Evolutionary conservation across 352 stramenopile genomes (phyloP).

Genomic region (Globisporangium perplexum): DNA sequence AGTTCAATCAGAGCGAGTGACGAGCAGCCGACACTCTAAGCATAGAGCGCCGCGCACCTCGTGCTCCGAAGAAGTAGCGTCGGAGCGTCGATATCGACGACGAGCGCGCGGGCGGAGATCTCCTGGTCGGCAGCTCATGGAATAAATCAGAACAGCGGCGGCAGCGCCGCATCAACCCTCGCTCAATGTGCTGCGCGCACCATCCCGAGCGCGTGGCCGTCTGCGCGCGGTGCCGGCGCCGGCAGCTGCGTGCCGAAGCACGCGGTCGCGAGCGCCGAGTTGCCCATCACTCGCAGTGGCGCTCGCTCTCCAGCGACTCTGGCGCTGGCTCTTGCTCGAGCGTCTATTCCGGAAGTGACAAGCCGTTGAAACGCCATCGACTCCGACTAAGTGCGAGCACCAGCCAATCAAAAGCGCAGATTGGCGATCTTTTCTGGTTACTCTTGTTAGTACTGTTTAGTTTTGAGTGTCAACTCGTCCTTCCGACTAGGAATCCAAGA

Average conservation of each 20-base stretch:
- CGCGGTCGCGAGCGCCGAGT: constrained; percentile 16
- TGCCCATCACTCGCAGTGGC: constrained; percentile 17
- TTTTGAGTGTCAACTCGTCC: no score
- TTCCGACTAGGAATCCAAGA: no score
- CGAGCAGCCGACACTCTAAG: neutral
- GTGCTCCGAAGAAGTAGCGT: constrained; percentile 2
- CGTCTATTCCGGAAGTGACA: constrained; percentile 2
- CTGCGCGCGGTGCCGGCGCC: neutral
- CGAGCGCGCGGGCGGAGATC: constrained; percentile 2
- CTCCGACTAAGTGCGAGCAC: constrained; percentile 1
- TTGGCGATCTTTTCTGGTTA: constrained; percentile 8
- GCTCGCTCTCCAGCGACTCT: neutral
- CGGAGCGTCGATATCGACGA: constrained; percentile 10
- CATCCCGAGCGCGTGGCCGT: neutral
- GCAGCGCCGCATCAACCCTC: neutral
- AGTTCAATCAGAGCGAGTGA: neutral
- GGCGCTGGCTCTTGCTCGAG: no score
- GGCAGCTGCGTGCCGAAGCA: constrained; percentile 8
- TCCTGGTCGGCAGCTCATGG: neutral
- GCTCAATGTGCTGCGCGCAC: neutral
- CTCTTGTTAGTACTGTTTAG: no score
- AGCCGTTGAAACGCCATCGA: constrained; percentile 1
- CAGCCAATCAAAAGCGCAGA: constrained; percentile 3
- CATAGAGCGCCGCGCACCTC: neutral
- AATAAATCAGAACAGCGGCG: neutral